These are phyloP conservation scores for Lycium barbarum DNA, from an alignment of 257 asterid genomes.

Conservation along the genomic window DNA sequence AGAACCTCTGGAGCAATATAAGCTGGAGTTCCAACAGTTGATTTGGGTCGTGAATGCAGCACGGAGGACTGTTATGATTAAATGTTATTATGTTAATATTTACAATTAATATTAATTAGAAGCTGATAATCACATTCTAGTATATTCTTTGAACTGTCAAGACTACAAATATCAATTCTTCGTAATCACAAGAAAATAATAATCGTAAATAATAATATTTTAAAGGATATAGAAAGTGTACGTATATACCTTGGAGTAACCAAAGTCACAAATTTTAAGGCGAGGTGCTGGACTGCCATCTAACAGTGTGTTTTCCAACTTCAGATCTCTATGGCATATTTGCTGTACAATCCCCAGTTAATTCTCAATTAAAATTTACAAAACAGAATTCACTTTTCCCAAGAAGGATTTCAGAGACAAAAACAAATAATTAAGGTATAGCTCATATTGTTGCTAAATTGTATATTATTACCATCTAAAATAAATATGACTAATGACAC, in stretches of 20 bases:
- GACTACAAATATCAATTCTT: neutral
- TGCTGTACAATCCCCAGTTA: slow-evolving; percentile 49
- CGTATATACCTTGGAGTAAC: slow-evolving; percentile 51
- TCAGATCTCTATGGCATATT: slow-evolving; percentile 79
- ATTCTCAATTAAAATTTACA: neutral
- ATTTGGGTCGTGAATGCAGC: slow-evolving; percentile 59
- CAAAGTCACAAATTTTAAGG: slow-evolving; percentile 63
- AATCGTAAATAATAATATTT: too few relatives aligned
- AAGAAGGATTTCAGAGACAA: neutral
- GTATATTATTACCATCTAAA: neutral
- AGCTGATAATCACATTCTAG: neutral
- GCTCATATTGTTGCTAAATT: neutral
- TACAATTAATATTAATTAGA: neutral
- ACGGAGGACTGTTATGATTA: slow-evolving; percentile 59
- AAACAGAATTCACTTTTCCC: neutral
- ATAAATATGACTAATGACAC: neutral
- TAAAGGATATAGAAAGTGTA: slow-evolving; percentile 34
- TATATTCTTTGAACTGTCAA: neutral
- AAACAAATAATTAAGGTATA: neutral
- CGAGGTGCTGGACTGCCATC: slow-evolving; percentile 86
- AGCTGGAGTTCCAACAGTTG: slow-evolving; percentile 51
- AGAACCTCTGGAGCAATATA: slow-evolving; percentile 50
- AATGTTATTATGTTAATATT: neutral
- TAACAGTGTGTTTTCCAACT: slow-evolving; percentile 68
- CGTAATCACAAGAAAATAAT: too few relatives aligned